Percentiles rank a stretch among this genome's conserved stretches.
phyloP scores from a whole-genome alignment of 495 filamentous ascomycete genomes.

The Usnea hakonensis region DNA sequence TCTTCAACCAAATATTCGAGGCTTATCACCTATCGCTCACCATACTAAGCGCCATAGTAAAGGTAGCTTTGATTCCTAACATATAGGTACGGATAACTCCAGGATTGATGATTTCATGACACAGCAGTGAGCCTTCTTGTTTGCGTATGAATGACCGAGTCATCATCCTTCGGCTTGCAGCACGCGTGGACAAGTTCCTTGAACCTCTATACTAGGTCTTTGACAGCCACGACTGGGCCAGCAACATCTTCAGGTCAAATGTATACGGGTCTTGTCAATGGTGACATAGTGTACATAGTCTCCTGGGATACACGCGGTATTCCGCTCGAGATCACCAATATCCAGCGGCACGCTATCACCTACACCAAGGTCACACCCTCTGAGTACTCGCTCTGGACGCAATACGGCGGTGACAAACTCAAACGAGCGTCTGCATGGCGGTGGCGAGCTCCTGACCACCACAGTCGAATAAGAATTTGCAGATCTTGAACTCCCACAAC shows the following conservation, averaged over 20 bases:
- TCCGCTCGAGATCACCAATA: conserved; percentile 29
- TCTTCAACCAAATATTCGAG: too few relatives aligned
- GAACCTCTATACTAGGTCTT: too few relatives aligned
- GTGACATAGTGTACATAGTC: conserved; percentile 26
- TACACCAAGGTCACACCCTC: conserved; percentile 35
- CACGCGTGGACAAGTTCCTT: neutral
- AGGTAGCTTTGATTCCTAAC: too few relatives aligned
- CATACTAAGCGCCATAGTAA: too few relatives aligned
- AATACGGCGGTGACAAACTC: conserved; percentile 21
- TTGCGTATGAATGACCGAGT: too few relatives aligned
- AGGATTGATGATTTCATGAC: neutral
- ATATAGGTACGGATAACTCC: neutral
- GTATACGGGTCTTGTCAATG: conserved; percentile 26
- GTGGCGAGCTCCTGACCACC: conserved; percentile 25
- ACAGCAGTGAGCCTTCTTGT: neutral
- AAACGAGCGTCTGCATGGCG: conserved; percentile 20
- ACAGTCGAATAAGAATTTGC: conserved; percentile 22
- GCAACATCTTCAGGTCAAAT: conserved; percentile 35
- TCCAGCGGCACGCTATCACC: conserved; percentile 30
- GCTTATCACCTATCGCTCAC: too few relatives aligned
- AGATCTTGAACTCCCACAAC: conserved; percentile 18
- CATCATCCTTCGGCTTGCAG: too few relatives aligned
- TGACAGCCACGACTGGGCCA: too few relatives aligned
- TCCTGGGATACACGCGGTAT: conserved; percentile 25
- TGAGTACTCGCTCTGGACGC: conserved; percentile 34